Evolutionary conservation across 306 rosid species (phyloP).

Genomic region (Lablab purpureus): DNA sequence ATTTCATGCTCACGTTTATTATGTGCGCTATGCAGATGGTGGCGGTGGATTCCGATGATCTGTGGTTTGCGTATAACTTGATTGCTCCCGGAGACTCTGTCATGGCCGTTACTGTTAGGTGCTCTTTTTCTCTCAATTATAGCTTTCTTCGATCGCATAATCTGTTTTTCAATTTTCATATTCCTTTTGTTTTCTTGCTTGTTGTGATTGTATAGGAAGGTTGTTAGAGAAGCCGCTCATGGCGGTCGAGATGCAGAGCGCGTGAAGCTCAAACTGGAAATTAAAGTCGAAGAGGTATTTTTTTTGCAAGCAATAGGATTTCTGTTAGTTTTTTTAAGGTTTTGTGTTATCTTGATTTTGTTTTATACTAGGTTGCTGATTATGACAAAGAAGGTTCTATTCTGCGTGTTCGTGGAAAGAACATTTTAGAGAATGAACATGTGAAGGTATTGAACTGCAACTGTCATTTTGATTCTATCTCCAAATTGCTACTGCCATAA

Average conservation of each 20-base stretch:
- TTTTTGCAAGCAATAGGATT: neutral
- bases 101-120: slow-evolving; percentile 94
- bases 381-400: slow-evolving; percentile 86
- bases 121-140: slow-evolving; percentile 2
- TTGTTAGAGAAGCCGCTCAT: slow-evolving; percentile 75
- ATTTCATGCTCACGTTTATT: neutral
- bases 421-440: slow-evolving; percentile 80
- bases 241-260: slow-evolving; percentile 96
- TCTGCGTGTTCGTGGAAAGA: slow-evolving; percentile 92
- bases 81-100: slow-evolving; percentile 86
- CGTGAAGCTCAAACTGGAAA: slow-evolving; percentile 84
- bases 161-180: slow-evolving; percentile 13
- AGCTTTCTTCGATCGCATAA: neutral
- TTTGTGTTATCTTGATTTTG: neutral
- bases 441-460: slow-evolving; percentile 74
- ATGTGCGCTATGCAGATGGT: slow-evolving; percentile 73
- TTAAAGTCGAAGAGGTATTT: slow-evolving; percentile 81
- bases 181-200: neutral
- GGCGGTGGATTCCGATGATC: slow-evolving; percentile 89
- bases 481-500: neutral
- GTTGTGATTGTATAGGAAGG: slow-evolving; percentile 69
- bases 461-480: slow-evolving; percentile 9
- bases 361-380: slow-evolving; percentile 71
- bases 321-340: neutral
- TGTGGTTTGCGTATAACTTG: slow-evolving; percentile 90